Evolutionary conservation across 1,284 basidiomycete genomes (phyloP), one percentile per base, ranked within the genome.

Genomic region (Golubevia pallescens): DNA sequence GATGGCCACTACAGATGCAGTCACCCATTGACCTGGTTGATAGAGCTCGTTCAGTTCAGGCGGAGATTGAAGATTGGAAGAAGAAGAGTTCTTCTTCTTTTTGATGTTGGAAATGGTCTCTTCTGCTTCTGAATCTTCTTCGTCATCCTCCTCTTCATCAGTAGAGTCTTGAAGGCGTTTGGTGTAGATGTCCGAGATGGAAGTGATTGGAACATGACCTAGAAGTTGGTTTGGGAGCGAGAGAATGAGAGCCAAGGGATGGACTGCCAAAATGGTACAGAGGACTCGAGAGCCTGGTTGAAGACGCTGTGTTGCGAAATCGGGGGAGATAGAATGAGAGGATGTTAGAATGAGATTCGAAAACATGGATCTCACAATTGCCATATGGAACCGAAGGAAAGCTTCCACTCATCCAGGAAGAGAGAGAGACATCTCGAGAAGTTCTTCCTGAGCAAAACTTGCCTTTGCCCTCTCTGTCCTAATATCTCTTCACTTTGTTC

Each of bases 221-320:
- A 95, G 90, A 54, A 99, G 90, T 87, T 99, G 96, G 84, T 95
- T 93, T 21, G 97, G 96, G 21, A 99, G 89, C 5, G 95, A 97
- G 23, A 99, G 88, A 65, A 99, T 90, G 55, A 99, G 89, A 57
- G 93, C 93, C 23, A 99, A 90, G 2, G 96, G 93, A 70, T 94
- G 91, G 58, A 99, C 90, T 14, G 92, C 91, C 73, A 94, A 89
- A 59, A 99, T 89, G 86, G 94, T 93, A 38, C 91, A 92, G 38
- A 99, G 88, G 19, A 98, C 89, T 80, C 92, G 93, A 88, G 94
- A 94, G 42, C 95, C 96, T 38, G 91, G 88, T 48, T 89, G 87
- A 6, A 98, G 88, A 73, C 95, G 91, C 93, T 95, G 73, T n/a
- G n/a, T n/a, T n/a, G n/a, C n/a, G n/a, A n/a, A n/a, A n/a, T n/a